Base-by-base conservation (phyloP, 2,329 filamentous ascomycete genomes). In the Byssochlamys sp. region DNA sequence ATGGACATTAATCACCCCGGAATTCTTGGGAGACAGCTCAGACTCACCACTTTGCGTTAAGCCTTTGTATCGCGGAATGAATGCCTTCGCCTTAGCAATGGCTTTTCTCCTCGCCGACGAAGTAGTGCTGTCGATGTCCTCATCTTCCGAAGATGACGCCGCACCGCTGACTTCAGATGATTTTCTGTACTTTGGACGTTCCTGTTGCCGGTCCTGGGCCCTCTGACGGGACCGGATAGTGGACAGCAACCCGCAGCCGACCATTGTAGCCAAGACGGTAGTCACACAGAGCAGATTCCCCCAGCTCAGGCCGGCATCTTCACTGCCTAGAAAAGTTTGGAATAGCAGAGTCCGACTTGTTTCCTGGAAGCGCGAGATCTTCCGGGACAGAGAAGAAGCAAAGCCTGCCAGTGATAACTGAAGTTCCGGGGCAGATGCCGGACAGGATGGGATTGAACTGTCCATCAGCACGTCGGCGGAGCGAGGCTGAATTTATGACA, bases 121-220 rank as follows among this genome's bases (percentile, higher is more conserved):
- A 19, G 62, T 66, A 54, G 65, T 69, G 60, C 68, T 71, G 54
- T 71, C 70, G 45, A 70, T 70, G 7, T 69, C 70, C 19, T 74
- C 71, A 52, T 71, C 69, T 19, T 71, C 70, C 0, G 71, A 74
- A 9, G 70, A 73, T 29, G 69, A 71, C 26, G 69, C 58, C 3
- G 65, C 69, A 25, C 61, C 66, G 19, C 62, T 59, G 39, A 45
- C 4, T 3, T 45, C 39, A 11, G 69, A 68, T 24, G 62, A 56
- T 53, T 67, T 72, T 52, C 65, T 65, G 58, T 59, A 59, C 26
- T 59, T 65, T 2, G 57, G 63, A 25, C 48, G 53, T n/a, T 56
- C 57, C 7, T 57, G 55, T 27, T 61, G 60, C 27, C 54, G 61
- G 35, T 58, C 52, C 52, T 56, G 54, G 25, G 55, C 45, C 55